Evolutionary conservation across 179 eudicot species (phyloP), one percentile per base, ranked within the genome.

Genomic region (Nepenthes alata): DNA sequence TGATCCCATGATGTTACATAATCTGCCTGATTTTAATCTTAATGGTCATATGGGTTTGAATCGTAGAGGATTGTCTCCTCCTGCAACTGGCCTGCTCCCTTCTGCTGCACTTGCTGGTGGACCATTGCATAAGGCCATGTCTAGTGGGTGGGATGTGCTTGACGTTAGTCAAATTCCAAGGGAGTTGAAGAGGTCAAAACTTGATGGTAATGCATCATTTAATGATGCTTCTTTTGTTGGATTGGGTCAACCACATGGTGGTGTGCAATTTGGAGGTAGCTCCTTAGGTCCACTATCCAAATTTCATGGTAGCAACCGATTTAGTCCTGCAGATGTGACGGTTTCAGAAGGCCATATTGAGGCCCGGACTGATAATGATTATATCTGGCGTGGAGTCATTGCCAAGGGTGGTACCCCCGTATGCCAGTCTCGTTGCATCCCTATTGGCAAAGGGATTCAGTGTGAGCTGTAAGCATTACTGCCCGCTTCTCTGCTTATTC

Each of bases 381-480:
- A 66, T 74, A 72, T 87, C 54, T 94, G 97, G 99, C 94, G 91
- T 49, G 99, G 97, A 38, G 78, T 94, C 63, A 94, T 94, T 75
- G 87, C 96, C 0, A 90, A 87, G 73, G 97, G 96, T 57, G 97
- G 99, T 39, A 73, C 82, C 47, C 79, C 89, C 62, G 89, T 94
- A 45, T 94, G 99, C 67, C 82, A 74, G 70, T 96, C 99, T 70
- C 95, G 97, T 25, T 94, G 99, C 78, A 78, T 94, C 47, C 89
- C 97, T 12, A 60, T 87, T 39, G 94, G 93, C 59, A 74, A 85
- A 53, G 90, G 87, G 49, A 62, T 90, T 58, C 85, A 74, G 64
- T 74, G 68, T 75, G 87, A 83, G 53, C 69, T 94, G 99, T 94
- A 79, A 90, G 98, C 80, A 58, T 50, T 64, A 34, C 55, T 59